Percentiles rank a stretch among this genome's conserved stretches.
Conservation (phyloP, 805 yeast species). For the Kodamaea nitidulidarum region DNA sequence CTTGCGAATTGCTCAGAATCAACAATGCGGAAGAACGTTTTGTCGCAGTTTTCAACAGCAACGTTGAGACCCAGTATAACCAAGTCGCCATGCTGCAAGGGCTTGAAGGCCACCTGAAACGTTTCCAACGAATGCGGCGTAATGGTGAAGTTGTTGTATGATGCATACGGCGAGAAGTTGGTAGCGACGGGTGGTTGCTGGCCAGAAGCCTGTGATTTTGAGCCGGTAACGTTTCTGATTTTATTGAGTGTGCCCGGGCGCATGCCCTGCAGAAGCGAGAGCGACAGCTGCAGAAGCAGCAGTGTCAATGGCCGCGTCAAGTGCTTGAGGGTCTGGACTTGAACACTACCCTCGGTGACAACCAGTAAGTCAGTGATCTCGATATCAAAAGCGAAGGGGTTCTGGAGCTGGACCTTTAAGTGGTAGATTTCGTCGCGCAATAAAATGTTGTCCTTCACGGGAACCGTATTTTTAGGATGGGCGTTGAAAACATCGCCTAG, state of each 20-base stretch:
- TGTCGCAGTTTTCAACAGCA: conserved; percentile 46
- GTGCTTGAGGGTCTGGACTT: conserved; percentile 27
- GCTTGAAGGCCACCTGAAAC: conserved; percentile 45
- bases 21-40: conserved; percentile 42
- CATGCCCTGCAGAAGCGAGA: neutral
- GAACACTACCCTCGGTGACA: conserved; percentile 23
- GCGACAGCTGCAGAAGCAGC: neutral
- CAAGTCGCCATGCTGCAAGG: conserved; percentile 47
- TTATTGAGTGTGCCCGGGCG: conserved; percentile 6
- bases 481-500: conserved; percentile 49
- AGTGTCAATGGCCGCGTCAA: conserved; percentile 6
- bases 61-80: conserved; percentile 50
- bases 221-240: conserved; percentile 1
- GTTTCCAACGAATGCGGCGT: conserved; percentile 28
- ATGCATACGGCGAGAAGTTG: conserved; percentile 4
- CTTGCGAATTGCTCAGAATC: conserved; percentile 21
- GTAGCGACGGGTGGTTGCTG: neutral
- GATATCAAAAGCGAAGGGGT: conserved; percentile 76
- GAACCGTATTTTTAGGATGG: conserved; percentile 16
- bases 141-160: conserved; percentile 14
- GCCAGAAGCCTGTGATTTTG: neutral
- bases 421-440: conserved; percentile 53
- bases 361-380: conserved; percentile 50
- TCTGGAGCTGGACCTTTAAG: conserved; percentile 57
- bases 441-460: conserved; percentile 43